Evolutionary conservation across 495 filamentous ascomycete species (phyloP).

Genomic region (Penicillium dipodomyicola): DNA sequence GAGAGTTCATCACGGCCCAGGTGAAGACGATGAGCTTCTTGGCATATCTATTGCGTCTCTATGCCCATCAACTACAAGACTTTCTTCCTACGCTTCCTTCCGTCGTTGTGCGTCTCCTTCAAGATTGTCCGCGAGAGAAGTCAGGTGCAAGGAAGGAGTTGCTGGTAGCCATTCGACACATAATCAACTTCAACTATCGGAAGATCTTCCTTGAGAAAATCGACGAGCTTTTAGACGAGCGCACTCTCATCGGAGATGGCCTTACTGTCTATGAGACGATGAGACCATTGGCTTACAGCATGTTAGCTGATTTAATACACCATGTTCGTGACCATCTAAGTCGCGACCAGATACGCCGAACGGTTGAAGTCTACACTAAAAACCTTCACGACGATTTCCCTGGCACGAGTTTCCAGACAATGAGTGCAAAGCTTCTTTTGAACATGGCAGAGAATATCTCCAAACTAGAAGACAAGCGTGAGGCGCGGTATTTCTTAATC

Average conservation of each 20-base stretch:
- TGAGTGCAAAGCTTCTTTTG: conserved; percentile 94
- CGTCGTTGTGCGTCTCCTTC: conserved; percentile 86
- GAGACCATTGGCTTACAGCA: conserved; percentile 94
- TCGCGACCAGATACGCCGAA: conserved; percentile 86
- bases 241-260: conserved; percentile 91
- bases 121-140: conserved; percentile 92
- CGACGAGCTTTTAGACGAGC: conserved; percentile 89
- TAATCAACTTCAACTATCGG: conserved; percentile 98
- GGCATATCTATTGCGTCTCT: conserved; percentile 87
- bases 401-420: conserved; percentile 98
- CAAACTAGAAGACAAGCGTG: conserved; percentile 81
- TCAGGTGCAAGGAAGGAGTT: conserved; percentile 92
- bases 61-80: conserved; percentile 81
- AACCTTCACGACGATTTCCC: conserved; percentile 96
- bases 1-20: conserved; percentile 95
- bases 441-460: conserved; percentile 99
- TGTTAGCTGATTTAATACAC: conserved; percentile 97
- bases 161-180: conserved; percentile 93
- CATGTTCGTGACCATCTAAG: conserved; percentile 85
- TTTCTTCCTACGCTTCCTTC: conserved; percentile 85
- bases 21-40: conserved; percentile 99
- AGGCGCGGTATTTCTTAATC: conserved; percentile 92
- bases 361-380: conserved; percentile 94
- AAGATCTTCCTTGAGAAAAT: conserved; percentile 95
- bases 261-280: conserved; percentile 95